These are phyloP conservation scores for Megacollybia platyphylla DNA, from an alignment of 1,284 basidiomycete species.

Conservation along the genomic window DNA sequence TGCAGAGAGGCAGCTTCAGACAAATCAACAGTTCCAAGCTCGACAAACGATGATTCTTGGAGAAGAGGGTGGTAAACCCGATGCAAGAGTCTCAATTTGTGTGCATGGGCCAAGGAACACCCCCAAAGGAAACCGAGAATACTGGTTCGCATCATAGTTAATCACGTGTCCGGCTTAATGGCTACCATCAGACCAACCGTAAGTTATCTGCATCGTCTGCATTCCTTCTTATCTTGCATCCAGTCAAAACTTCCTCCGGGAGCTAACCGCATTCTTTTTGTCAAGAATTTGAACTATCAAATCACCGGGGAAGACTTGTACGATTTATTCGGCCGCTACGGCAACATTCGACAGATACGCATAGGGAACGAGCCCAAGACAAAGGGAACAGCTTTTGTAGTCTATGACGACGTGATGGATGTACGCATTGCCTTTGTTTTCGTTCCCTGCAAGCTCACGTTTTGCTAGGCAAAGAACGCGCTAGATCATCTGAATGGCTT, in stretches of 20 bases:
- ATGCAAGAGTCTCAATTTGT: constrained; percentile 1
- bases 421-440: constrained; percentile 28
- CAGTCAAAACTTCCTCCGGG: constrained; percentile 77
- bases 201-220: constrained; percentile 13
- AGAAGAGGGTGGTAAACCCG: constrained; percentile 10
- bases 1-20: constrained; percentile 21
- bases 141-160: too few relatives aligned
- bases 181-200: constrained; percentile 55
- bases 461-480: constrained; percentile 78
- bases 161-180: constrained; percentile 21
- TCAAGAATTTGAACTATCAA: constrained; percentile 90
- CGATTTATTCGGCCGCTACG: constrained; percentile 96
- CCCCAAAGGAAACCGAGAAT: too few relatives aligned
- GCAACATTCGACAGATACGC: constrained; percentile 90
- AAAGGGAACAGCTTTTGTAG: constrained; percentile 93
- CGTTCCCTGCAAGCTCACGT: constrained; percentile 1
- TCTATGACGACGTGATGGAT: constrained; percentile 84
- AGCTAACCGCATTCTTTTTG: constrained; percentile 76
- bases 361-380: constrained; percentile 89
- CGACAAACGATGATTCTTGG: constrained; percentile 12
- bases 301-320: constrained; percentile 92
- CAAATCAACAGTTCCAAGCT: constrained; percentile 19
- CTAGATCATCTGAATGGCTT: constrained; percentile 96
- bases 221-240: background rate
- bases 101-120: background rate